Evolutionary conservation across 1,284 basidiomycete species (phyloP), one percentile per base, ranked within the genome.

Genomic region (Marasmius oreades): DNA sequence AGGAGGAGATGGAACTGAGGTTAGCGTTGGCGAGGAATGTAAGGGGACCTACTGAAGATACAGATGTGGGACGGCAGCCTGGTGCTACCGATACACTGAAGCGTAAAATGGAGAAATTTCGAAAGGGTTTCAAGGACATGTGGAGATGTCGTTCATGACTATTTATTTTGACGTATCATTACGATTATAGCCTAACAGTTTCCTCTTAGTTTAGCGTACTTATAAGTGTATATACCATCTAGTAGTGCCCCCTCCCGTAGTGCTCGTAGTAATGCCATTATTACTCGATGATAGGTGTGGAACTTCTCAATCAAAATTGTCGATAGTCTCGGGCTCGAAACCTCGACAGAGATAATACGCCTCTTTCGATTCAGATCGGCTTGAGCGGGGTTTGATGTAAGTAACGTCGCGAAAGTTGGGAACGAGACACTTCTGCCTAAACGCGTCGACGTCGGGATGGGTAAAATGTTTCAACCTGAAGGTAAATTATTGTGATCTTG

Each of bases 261-360:
- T 20, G 44, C 22, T 23, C 20, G 24, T 45, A 45, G 10, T 22
- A 45, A 20, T 23, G 10, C 28, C 28, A 10, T 31, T 5, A 10
- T 31, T 31, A 31, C 5, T 31, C 28, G 28, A 31, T 31, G 10
- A 31, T 10, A 31, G n/a, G 39, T 20, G 3, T 20, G 1, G 14
- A 42, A 20, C 2, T 7, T 20, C 39, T 7, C 2, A 14, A 16
- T 18, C 2, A 5, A 8, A 8, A n/a, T 50, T 14, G 11, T 16
- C 4, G n/a, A 18, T 18, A n/a, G 24, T 12, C 47, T 24, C n/a
- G 11, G 47, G 26, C n/a, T 50, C n/a, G 12, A 50, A 50, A 31
- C 85, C 86, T 55, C 79, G 74, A 64, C 90, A 92, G 3, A 92
- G 68, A 74, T 85, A 91, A 67, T 90, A 92, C 0, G 78, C 81